Conservation (phyloP, 2,329 filamentous ascomycete species). For the Bisporella sp. region DNA sequence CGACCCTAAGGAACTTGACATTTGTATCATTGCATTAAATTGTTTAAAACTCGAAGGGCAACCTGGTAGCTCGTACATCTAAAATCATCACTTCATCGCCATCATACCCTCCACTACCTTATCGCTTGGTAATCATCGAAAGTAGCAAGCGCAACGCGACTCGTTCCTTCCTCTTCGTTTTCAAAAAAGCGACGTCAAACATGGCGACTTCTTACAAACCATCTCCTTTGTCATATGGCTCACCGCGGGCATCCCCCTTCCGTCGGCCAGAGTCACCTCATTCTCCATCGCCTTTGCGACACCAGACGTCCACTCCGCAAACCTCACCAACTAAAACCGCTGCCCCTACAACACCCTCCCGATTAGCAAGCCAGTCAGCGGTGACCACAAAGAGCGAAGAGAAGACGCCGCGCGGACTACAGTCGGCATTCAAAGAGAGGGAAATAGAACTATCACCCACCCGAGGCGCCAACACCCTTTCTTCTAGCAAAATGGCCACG, state of each 20-base stretch:
- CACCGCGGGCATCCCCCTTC: slow-evolving; percentile 62
- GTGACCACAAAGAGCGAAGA: slow-evolving; percentile 31
- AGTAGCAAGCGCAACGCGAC: no score
- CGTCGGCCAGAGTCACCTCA: slow-evolving; percentile 54
- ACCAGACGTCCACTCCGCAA: slow-evolving; percentile 45
- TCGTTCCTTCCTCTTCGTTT: no score
- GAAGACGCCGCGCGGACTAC: slow-evolving; percentile 25
- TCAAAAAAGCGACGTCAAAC: background rate
- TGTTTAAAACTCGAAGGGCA: no score
- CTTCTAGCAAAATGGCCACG: slow-evolving; percentile 18
- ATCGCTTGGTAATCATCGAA: no score
- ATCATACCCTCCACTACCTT: no score
- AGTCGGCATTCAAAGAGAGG: slow-evolving; percentile 14
- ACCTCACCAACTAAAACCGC: slow-evolving; percentile 45
- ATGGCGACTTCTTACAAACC: slow-evolving; percentile 54
- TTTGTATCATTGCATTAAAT: no score
- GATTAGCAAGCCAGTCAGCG: slow-evolving; percentile 23
- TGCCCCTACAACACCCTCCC: slow-evolving; percentile 36
- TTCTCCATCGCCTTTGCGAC: slow-evolving; percentile 58
- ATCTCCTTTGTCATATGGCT: slow-evolving; percentile 64
- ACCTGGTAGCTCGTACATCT: no score
- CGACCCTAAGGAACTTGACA: no score
- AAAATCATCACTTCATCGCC: no score
- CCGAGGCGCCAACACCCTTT: slow-evolving; percentile 18
- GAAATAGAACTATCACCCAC: slow-evolving; percentile 28